These are phyloP conservation scores for Astrephomene gubernaculifera DNA, from an alignment of 139 green algal genomes.

Conservation along the genomic window DNA sequence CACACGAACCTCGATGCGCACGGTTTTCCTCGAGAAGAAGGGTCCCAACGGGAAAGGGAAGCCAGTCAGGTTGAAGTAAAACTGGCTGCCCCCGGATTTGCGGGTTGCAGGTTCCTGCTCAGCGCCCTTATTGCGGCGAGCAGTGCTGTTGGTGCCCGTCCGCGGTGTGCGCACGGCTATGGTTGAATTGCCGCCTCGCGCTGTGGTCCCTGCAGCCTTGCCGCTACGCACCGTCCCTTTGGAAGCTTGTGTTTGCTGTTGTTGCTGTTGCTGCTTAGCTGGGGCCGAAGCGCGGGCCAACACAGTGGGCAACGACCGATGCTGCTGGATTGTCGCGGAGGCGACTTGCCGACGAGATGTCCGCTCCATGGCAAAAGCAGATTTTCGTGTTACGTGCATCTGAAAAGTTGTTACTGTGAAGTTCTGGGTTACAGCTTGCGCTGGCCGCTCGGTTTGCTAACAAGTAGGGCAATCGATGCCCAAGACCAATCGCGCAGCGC, in stretches of 20 bases:
- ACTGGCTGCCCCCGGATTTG: neutral
- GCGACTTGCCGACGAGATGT: neutral
- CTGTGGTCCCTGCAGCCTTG: neutral
- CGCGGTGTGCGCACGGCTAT: no score
- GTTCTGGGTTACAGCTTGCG: no score
- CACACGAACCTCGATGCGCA: slow-evolving; percentile 74
- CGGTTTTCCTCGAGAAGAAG: slow-evolving; percentile 73
- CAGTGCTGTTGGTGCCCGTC: neutral
- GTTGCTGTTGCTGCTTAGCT: neutral
- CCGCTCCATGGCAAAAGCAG: no score
- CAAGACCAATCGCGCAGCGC: no score
- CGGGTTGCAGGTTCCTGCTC: neutral
- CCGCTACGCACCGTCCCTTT: neutral
- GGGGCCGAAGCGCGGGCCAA: neutral
- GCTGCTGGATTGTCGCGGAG: neutral
- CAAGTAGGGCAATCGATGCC: no score
- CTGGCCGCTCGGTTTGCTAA: no score
- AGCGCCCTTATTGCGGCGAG: neutral
- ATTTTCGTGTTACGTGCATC: no score
- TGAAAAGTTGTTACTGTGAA: no score
- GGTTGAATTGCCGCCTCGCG: slow-evolving; percentile 1
- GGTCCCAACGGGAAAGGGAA: slow-evolving; percentile 93
- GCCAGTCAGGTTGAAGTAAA: slow-evolving; percentile 73
- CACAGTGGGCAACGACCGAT: neutral
- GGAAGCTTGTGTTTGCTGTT: neutral